Evolutionary conservation across 2,329 filamentous ascomycete genomes (phyloP).

Genomic region (Didymellaceae sp.): DNA sequence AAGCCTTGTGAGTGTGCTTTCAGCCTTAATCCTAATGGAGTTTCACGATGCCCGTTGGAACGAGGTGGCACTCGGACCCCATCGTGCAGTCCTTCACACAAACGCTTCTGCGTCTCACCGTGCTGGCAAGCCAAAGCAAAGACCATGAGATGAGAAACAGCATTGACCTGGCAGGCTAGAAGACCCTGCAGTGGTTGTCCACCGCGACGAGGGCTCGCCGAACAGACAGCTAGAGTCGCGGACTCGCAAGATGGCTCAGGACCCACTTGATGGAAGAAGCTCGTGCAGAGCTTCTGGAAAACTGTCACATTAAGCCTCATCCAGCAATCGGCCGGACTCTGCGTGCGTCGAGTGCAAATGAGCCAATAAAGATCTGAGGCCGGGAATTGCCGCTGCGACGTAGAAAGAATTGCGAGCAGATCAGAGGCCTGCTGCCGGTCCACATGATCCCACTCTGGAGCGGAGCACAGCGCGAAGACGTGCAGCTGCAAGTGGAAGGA

Average conservation of each 20-base stretch:
- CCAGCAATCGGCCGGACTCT: conserved; percentile 17
- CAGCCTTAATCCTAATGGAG: background rate
- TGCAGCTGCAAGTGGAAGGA: conserved; percentile 25
- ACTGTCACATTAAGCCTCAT: conserved; percentile 21
- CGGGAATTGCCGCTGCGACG: conserved; percentile 14
- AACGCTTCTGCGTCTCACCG: background rate
- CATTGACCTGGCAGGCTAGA: conserved; percentile 1
- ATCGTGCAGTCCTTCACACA: background rate
- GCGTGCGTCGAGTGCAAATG: conserved; percentile 12
- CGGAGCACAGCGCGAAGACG: conserved; percentile 16
- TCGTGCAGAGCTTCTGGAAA: conserved; percentile 33
- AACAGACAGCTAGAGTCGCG: conserved; percentile 10
- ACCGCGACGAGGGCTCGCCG: conserved; percentile 10
- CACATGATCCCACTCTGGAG: conserved; percentile 12
- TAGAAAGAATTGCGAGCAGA: conserved; percentile 16
- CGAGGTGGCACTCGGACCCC: background rate
- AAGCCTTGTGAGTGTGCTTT: background rate
- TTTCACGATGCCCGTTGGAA: conserved; percentile 10
- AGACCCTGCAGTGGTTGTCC: conserved; percentile 33
- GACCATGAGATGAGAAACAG: conserved; percentile 12
- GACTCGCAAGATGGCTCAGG: conserved; percentile 22
- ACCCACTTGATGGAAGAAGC: conserved; percentile 16
- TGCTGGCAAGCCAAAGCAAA: conserved; percentile 11
- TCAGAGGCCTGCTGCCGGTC: conserved; percentile 13
- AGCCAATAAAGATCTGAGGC: conserved; percentile 8